Base-by-base conservation (phyloP, 139 green algal species). In the Choricystis sp. region DNA sequence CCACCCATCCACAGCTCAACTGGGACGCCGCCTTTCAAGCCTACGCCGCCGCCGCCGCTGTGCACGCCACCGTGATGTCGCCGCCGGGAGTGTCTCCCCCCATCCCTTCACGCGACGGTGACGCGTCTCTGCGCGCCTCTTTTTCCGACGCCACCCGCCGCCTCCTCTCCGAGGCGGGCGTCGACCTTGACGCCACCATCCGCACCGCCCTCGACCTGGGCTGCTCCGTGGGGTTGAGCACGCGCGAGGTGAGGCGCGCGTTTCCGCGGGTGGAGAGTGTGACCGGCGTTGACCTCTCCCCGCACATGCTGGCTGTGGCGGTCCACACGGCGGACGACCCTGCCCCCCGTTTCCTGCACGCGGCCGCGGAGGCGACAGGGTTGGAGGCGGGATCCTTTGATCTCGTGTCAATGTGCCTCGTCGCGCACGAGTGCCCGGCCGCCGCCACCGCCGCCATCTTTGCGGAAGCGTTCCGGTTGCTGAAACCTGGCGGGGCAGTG, bases 341-440 rank as follows among this genome's bases (percentile, higher is more conserved):
- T 2, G 57, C 86, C 1, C 68, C 56, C 40, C 40, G 40, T 24
- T 66, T 88, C 14, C 3, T 82, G 29, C 85, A 93, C 73, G 77
- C 64, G 23, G 61, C 72, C 0, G 83, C 75, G 0, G 85, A 93
- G 68, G 40, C 57, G 29, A 89, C 83, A 5, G 66, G 72, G 3
- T 69, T 89, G 26, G 66, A 75, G 0, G 57, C 52, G 21, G 62
- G 26, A 57, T 74, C 61, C 60, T 63, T 73, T 19, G 84, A 94
- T 69, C 67, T 94, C 27, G 82, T 94, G 27, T 81, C 71, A 28
- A 74, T 85, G 31, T 89, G 80, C 74, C 74, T 94, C 28, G 79
- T 87, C 31, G 64, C 64, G n/a, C 85, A 93, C 65, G 85, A 93
- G 73, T 73, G 91, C 59, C 85, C 85, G 19, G 20, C 62, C 2